phyloP scores from a whole-genome alignment of 805 yeast species.

The Zygosaccharomyces siamensis region DNA sequence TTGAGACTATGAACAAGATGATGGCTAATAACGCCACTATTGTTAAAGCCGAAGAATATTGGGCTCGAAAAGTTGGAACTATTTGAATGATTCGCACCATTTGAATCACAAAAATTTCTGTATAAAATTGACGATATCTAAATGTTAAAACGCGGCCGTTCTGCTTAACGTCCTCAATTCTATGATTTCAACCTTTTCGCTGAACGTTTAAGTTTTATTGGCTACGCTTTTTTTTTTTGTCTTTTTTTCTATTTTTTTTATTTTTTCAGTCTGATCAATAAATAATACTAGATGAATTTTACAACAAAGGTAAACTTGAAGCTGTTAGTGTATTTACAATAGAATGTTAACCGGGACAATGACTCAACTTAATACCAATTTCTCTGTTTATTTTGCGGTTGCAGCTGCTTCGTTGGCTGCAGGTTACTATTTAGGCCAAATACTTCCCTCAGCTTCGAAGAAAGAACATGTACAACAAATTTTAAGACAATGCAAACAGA shows the following conservation, averaged over 20 bases:
- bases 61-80: constrained; percentile 48
- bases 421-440: constrained; percentile 30
- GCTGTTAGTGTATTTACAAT: background rate
- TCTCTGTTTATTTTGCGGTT: constrained; percentile 21
- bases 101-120: background rate
- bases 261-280: background rate
- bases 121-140: background rate
- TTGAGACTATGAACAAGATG: constrained; percentile 97
- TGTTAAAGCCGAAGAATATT: constrained; percentile 81
- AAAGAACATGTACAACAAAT: constrained; percentile 16
- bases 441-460: constrained; percentile 16
- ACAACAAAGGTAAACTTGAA: background rate
- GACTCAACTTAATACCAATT: constrained; percentile 14
- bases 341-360: constrained; percentile 5
- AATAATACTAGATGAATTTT: background rate
- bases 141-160: background rate
- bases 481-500: constrained; percentile 15
- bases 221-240: too few relatives aligned
- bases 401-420: constrained; percentile 31
- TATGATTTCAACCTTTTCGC: background rate
- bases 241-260: background rate
- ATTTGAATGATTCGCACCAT: background rate
- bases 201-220: background rate
- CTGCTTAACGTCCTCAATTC: background rate
- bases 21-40: constrained; percentile 85